phyloP scores from a whole-genome alignment of 768 basidiomycete genomes.

The Boletus insuetus region DNA sequence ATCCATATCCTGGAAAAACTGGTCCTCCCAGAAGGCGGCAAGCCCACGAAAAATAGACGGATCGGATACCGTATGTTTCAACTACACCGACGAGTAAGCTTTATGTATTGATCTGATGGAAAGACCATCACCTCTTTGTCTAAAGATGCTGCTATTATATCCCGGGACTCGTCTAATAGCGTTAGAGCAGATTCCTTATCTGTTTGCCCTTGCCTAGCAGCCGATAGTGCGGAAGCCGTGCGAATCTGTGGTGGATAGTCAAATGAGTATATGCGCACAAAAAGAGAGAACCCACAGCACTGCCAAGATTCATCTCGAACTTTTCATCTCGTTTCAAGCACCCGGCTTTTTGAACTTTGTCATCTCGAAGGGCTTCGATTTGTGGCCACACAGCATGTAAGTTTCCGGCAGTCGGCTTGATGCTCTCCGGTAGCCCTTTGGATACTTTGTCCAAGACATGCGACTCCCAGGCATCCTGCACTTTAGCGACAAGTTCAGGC shows the following conservation, averaged over 20 bases:
- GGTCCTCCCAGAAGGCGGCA: constrained; percentile 83
- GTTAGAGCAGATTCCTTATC: constrained; percentile 45
- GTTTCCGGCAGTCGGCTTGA: constrained; percentile 46
- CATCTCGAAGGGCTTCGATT: constrained; percentile 47
- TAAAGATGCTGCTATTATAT: constrained; percentile 69
- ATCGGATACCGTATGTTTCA: constrained; percentile 78
- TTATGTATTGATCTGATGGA: not conserved
- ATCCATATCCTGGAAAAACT: constrained; percentile 91
- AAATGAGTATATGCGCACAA: constrained; percentile 5
- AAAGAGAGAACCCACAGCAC: constrained; percentile 56
- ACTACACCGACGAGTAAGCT: constrained; percentile 40
- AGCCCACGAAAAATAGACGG: constrained; percentile 80
- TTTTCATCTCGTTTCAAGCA: constrained; percentile 83
- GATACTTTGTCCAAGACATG: constrained; percentile 63
- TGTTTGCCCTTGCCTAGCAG: constrained; percentile 45
- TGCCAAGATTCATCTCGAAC: constrained; percentile 83
- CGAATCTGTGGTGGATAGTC: constrained; percentile 38
- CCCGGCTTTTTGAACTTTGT: constrained; percentile 65
- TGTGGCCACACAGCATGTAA: constrained; percentile 55
- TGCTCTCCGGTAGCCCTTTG: constrained; percentile 55
- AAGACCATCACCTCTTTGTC: constrained; percentile 63
- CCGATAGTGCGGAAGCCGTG: constrained; percentile 51
- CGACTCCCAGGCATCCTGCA: constrained; percentile 60
- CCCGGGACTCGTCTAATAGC: constrained; percentile 72
- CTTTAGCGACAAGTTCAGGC: constrained; percentile 51